phyloP scores from a whole-genome alignment of 768 basidiomycete species.

The Trametes gibbosa region DNA sequence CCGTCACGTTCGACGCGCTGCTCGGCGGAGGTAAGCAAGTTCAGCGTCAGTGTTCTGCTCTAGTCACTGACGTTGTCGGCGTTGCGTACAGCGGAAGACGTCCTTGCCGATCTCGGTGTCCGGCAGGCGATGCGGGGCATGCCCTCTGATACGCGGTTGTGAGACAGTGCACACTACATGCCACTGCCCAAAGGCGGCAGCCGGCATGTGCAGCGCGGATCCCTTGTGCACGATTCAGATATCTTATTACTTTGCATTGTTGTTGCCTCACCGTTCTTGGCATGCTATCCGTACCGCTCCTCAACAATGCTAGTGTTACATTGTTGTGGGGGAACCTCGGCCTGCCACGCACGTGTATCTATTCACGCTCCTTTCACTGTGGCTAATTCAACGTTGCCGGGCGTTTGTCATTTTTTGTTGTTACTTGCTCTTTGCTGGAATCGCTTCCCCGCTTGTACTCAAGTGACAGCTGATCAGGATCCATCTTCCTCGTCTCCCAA shows the following conservation, averaged over 20 bases:
- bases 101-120: slow-evolving; percentile 76
- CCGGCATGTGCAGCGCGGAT: neutral
- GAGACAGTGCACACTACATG: slow-evolving; percentile 20
- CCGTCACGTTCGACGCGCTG: slow-evolving; percentile 64
- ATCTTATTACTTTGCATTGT: neutral
- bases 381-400: too few relatives aligned
- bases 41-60: neutral
- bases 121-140: slow-evolving; percentile 76
- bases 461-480: too few relatives aligned
- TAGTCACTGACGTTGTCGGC: neutral
- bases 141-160: slow-evolving; percentile 66
- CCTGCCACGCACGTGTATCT: too few relatives aligned
- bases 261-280: neutral
- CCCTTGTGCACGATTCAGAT: neutral
- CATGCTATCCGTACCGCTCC: neutral
- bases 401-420: too few relatives aligned
- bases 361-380: too few relatives aligned
- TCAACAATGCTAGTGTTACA: neutral
- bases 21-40: slow-evolving; percentile 57
- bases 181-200: neutral
- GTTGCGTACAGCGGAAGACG: slow-evolving; percentile 58
- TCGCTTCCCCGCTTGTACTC: too few relatives aligned
- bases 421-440: neutral
- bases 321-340: too few relatives aligned
- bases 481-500: too few relatives aligned